These are phyloP conservation scores for Salix purpurea DNA, from an alignment of 345 rosid species.

Conservation along the genomic window DNA sequence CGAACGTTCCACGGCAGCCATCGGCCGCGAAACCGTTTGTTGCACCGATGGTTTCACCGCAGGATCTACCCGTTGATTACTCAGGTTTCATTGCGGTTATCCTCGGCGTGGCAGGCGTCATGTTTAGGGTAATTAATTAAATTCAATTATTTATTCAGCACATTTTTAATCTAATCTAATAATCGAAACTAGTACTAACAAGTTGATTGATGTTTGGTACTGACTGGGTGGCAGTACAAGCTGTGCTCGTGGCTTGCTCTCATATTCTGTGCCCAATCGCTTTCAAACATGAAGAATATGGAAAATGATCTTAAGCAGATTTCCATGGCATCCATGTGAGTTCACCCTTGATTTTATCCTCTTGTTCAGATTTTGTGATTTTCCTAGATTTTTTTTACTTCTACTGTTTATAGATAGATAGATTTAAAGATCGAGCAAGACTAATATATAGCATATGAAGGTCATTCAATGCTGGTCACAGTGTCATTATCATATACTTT, in stretches of 20 bases:
- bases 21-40: slow-evolving; percentile 67
- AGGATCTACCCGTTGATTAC: slow-evolving; percentile 94
- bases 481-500: neutral
- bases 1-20: slow-evolving; percentile 86
- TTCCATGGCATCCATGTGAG: slow-evolving; percentile 97
- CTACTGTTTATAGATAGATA: neutral
- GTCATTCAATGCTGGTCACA: neutral
- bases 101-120: slow-evolving; percentile 83
- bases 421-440: neutral
- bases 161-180: neutral
- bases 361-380: neutral
- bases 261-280: slow-evolving; percentile 89
- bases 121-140: slow-evolving; percentile 64
- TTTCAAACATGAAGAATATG: slow-evolving; percentile 77
- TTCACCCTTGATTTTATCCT: neutral
- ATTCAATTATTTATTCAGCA: neutral
- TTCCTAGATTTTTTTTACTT: no score
- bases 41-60: slow-evolving; percentile 43
- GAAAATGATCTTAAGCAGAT: slow-evolving; percentile 94
- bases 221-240: slow-evolving; percentile 59
- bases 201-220: neutral
- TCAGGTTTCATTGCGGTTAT: slow-evolving; percentile 90
- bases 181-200: neutral
- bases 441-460: neutral
- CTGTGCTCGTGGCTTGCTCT: slow-evolving; percentile 94